Base-by-base conservation (phyloP, 1,284 basidiomycete species). In the Boletus sp. region DNA sequence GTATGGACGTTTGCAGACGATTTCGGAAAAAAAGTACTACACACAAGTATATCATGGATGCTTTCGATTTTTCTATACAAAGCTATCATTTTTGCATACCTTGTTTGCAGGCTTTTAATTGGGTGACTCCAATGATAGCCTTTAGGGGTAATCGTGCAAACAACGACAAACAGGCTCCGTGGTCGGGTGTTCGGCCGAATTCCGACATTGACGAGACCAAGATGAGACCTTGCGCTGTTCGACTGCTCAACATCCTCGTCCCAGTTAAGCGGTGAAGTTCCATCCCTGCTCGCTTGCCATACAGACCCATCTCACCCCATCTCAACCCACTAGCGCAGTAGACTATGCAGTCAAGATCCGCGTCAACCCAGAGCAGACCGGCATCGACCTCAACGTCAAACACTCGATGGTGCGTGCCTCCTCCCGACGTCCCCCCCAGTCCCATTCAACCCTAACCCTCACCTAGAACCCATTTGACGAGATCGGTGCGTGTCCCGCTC, bases 261-360 rank as follows among this genome's bases (percentile, higher is more conserved):
- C 93, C 93, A 26, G 81, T 95, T 38, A 96, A 96, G 74, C 77
- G 93, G 81, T 88, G 46, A 65, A n/a, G n/a, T n/a, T n/a, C n/a
- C n/a, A n/a, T n/a, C n/a, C n/a, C n/a, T n/a, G n/a, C n/a, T n/a
- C n/a, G n/a, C 3, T 34, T 44, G 59, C 51, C 17, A 4, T 22
- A 48, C 5, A 41, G 22, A 13, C 14, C 12, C 46, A 3, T 33
- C 41, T 49, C 35, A 49, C 23, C 26, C 17, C 1, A 13, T 14
- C n/a, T 41, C 10, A 49, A 14, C 27, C 17, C 44, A 17, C 59
- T n/a, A 88, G 86, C 56, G 81, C 85, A 50, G 81, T 88, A 25
- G 82, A 84, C 71, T 95, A 90, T 76, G 84, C 88, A 5, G 88
- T 91, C 71, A 96, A 96, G 76, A 94, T 97, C 72, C 88, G 94